Conservation (phyloP, 495 filamentous ascomycete species). For the Trichoderma reesei region DNA sequence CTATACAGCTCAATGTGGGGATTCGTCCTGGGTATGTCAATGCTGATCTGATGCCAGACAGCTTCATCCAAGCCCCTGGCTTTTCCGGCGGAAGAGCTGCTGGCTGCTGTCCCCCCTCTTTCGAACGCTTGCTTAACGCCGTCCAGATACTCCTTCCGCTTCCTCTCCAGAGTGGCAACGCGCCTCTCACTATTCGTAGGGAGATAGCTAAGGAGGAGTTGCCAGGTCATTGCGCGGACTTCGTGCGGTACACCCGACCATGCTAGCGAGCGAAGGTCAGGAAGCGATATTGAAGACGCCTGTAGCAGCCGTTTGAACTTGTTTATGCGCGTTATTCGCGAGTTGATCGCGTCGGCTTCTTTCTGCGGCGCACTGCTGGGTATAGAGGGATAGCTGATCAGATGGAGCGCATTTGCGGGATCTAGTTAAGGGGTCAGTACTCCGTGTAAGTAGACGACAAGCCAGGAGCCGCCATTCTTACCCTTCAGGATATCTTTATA, state of each 20-base stretch:
- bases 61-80: conserved; percentile 81
- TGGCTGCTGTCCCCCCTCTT: conserved; percentile 39
- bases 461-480: neutral
- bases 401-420: conserved; percentile 88
- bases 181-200: conserved; percentile 88
- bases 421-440: conserved; percentile 39
- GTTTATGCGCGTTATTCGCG: conserved; percentile 88
- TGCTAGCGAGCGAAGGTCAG: conserved; percentile 71
- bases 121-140: conserved; percentile 94
- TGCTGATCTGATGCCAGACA: conserved; percentile 98
- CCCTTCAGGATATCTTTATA: conserved; percentile 85
- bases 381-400: conserved; percentile 77
- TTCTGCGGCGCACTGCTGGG: conserved; percentile 68
- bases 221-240: conserved; percentile 96
- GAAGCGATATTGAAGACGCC: conserved; percentile 73
- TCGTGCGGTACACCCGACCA: conserved; percentile 94
- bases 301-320: conserved; percentile 96
- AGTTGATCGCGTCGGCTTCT: conserved; percentile 76
- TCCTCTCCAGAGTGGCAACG: conserved; percentile 82
- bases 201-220: conserved; percentile 87
- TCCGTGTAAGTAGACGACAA: neutral
- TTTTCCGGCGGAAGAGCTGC: conserved; percentile 33
- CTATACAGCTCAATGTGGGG: conserved; percentile 90
- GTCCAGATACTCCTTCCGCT: conserved; percentile 94
- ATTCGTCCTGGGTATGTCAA: conserved; percentile 94